Evolutionary conservation across 495 filamentous ascomycete genomes (phyloP), one percentile per base, ranked within the genome.

Genomic region (Hypomontagnella submonticulosa): DNA sequence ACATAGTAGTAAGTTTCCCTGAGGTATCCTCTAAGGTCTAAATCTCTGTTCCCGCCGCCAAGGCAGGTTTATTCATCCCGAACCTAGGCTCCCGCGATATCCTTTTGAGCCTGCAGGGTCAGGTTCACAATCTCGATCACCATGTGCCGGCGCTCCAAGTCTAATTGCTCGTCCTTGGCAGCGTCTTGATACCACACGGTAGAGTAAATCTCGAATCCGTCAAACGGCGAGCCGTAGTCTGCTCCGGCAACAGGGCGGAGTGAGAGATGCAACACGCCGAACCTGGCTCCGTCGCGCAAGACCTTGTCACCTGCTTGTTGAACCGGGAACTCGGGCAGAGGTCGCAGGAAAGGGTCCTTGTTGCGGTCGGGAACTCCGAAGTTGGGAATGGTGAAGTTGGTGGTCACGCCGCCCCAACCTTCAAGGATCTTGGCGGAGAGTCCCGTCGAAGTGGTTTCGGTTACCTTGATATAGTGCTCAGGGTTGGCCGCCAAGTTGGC

Each of bases 371-470:
- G 66, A 7, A 37, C 47, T 3, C 49, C 49, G 56, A 72, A 74
- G 27, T 58, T 71, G 36, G 71, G 69, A 7, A 72, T 69, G 6
- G 66, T 70, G 57, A 74, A 74, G 57, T 74, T 72, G 40, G 69
- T 72, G 4, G 63, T 63, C 19, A 74, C 66, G 13, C 71, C 71
- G 34, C 69, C 69, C 69, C 71, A 74, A 10, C 71, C 71, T 38
- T 74, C 71, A 3, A 74, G 65, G 12, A 74, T 74, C 42, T 61
- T 30, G 8, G 71, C 67, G 8, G 57, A 38, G 13, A 72, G 66
- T 0, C 63, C 63, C 0, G 50, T 57, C 0, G 55, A 15, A 0
- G 49, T 63, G 18, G 33, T 1, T 11, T 20, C 53, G 9, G 69
- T 72, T 7, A 70, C 48, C 43, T 74, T 74, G 8, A 30, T 52